Evolutionary conservation across 345 rosid species (phyloP).

Genomic region (Hibiscus mutabilis): DNA sequence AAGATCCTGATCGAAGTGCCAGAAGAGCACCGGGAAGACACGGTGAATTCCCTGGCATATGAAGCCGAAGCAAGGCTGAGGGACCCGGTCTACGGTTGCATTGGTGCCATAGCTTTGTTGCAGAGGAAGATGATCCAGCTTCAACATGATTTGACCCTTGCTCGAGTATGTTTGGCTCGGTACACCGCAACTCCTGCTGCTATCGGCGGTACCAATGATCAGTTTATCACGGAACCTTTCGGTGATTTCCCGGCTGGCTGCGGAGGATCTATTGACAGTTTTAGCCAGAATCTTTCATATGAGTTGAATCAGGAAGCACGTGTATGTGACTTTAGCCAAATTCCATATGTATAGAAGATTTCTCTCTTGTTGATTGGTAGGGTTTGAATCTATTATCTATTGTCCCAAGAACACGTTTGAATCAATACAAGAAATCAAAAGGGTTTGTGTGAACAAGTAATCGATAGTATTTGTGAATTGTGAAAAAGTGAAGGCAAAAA

Average conservation of each 20-base stretch:
- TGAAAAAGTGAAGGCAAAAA: conserved; percentile 2
- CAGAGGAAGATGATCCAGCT: conserved; percentile 72
- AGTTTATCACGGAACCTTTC: conserved; percentile 21
- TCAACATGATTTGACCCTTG: conserved; percentile 68
- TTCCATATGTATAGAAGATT: conserved; percentile 24
- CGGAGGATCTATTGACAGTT: conserved; percentile 40
- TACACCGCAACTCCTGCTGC: conserved; percentile 24
- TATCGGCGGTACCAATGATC: conserved; percentile 12
- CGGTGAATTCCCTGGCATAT: conserved; percentile 71
- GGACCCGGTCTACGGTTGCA: conserved; percentile 94
- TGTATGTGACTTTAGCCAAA: conserved; percentile 32
- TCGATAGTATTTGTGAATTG: background rate
- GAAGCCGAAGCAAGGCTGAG: conserved; percentile 89
- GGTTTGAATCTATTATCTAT: conserved; percentile 12
- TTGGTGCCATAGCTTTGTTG: conserved; percentile 74
- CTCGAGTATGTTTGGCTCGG: conserved; percentile 59
- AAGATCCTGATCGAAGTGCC: conserved; percentile 80
- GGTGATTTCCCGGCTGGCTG: conserved; percentile 31
- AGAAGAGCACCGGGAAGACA: conserved; percentile 79
- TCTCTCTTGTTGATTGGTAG: conserved; percentile 2
- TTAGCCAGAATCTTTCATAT: conserved; percentile 22
- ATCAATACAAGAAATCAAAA: background rate
- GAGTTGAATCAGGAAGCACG: conserved; percentile 21
- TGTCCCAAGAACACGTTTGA: background rate
- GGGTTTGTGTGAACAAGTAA: conserved; percentile 9